Percentiles rank a stretch among this genome's conserved stretches.
Conservation (phyloP, 2,329 filamentous ascomycete species). For the Chrysoporthe cubensis region DNA sequence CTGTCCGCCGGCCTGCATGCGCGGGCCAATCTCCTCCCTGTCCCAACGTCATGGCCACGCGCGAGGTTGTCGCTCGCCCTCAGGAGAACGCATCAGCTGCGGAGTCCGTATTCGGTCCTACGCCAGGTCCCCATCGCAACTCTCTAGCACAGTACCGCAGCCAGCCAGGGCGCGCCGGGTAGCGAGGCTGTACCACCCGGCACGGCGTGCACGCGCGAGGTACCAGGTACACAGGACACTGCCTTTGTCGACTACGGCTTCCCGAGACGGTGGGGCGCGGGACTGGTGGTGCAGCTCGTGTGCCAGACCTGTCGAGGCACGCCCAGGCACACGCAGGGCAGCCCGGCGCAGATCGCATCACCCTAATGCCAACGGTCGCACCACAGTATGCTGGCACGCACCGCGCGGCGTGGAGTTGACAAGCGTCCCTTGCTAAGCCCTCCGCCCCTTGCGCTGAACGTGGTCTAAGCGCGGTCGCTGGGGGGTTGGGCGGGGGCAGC, state of each 20-base stretch:
- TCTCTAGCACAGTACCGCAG: too few species aligned
- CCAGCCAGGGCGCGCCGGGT: too few species aligned
- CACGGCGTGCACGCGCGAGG: too few species aligned
- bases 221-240: neutral
- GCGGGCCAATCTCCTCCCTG: neutral
- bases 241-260: neutral
- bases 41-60: neutral
- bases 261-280: neutral
- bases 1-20: neutral
- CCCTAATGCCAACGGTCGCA: neutral
- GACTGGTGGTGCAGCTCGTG: neutral
- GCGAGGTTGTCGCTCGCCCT: neutral
- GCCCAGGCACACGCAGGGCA: neutral
- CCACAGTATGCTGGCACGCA: too few species aligned
- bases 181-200: too few species aligned
- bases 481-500: slow-evolving; percentile 7
- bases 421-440: slow-evolving; percentile 16
- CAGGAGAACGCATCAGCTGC: too few species aligned
- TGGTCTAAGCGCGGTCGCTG: slow-evolving; percentile 16
- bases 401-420: neutral
- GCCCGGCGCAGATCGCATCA: neutral
- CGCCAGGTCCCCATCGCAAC: too few species aligned
- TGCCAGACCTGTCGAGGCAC: too few species aligned
- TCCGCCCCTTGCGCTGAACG: slow-evolving; percentile 2
- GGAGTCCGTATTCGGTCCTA: too few species aligned